phyloP scores from a whole-genome alignment of 257 asterid species.

The Solanum pinnatisectum region DNA sequence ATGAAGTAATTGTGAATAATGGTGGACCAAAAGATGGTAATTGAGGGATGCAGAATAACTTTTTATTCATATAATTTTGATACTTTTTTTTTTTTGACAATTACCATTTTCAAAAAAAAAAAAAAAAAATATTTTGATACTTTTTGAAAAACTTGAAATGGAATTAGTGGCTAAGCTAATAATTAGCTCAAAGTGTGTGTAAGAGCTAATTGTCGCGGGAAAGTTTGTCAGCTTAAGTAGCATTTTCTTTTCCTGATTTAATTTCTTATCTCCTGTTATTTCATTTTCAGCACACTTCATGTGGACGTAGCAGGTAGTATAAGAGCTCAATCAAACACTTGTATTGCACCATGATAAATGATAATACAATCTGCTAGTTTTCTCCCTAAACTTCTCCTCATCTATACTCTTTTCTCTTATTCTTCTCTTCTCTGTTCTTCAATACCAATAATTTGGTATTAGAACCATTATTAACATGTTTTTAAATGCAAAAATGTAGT shows the following conservation, averaged over 20 bases:
- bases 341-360: background rate
- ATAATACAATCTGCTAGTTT: background rate
- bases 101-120: no score
- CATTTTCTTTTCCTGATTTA: background rate
- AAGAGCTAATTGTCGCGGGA: background rate
- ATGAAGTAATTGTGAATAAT: background rate
- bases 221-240: background rate
- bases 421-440: background rate
- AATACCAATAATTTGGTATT: background rate
- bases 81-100: no score
- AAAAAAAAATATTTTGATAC: no score
- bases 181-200: background rate
- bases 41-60: background rate
- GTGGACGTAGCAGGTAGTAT: background rate
- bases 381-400: background rate
- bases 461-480: background rate
- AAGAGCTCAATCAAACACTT: background rate
- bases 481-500: background rate
- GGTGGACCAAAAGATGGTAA: background rate
- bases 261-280: background rate
- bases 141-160: background rate
- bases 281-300: background rate
- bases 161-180: background rate
- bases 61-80: background rate
- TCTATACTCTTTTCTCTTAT: background rate